phyloP scores from a whole-genome alignment of 768 basidiomycete genomes.

The Russula olivacea region DNA sequence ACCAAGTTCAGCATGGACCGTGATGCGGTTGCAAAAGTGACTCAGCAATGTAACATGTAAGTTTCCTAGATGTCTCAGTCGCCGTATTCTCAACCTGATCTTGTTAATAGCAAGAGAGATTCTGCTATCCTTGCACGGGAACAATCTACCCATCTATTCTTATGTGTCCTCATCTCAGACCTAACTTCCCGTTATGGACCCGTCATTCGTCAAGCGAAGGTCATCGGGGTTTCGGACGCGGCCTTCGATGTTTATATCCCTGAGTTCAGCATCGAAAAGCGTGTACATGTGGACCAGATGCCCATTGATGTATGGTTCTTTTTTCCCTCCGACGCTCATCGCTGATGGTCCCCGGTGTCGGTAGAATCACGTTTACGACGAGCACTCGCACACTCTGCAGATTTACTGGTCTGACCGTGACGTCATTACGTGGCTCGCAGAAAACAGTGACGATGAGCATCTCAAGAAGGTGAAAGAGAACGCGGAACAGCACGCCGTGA shows the following conservation, averaged over 20 bases:
- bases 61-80: slow-evolving; percentile 28
- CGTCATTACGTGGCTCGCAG: slow-evolving; percentile 91
- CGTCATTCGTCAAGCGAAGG: slow-evolving; percentile 90
- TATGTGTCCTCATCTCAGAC: slow-evolving; percentile 91
- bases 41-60: slow-evolving; percentile 97
- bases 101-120: slow-evolving; percentile 66
- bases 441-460: slow-evolving; percentile 94
- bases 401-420: slow-evolving; percentile 96
- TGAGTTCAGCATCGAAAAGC: slow-evolving; percentile 98
- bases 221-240: slow-evolving; percentile 93
- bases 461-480: slow-evolving; percentile 91
- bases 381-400: slow-evolving; percentile 85
- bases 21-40: slow-evolving; percentile 94
- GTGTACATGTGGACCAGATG: slow-evolving; percentile 98
- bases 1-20: slow-evolving; percentile 95
- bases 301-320: slow-evolving; percentile 75
- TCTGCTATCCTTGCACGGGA: slow-evolving; percentile 91
- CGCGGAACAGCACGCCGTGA: slow-evolving; percentile 82
- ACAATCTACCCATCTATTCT: slow-evolving; percentile 91
- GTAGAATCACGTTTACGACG: slow-evolving; percentile 93
- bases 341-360: not conserved
- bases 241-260: slow-evolving; percentile 96
- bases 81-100: slow-evolving; percentile 1
- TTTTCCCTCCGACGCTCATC: not conserved
- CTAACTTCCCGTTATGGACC: slow-evolving; percentile 93